Evolutionary conservation across 148 eudicot genomes (phyloP).

Genomic region (Heliamphora exappendiculata): DNA sequence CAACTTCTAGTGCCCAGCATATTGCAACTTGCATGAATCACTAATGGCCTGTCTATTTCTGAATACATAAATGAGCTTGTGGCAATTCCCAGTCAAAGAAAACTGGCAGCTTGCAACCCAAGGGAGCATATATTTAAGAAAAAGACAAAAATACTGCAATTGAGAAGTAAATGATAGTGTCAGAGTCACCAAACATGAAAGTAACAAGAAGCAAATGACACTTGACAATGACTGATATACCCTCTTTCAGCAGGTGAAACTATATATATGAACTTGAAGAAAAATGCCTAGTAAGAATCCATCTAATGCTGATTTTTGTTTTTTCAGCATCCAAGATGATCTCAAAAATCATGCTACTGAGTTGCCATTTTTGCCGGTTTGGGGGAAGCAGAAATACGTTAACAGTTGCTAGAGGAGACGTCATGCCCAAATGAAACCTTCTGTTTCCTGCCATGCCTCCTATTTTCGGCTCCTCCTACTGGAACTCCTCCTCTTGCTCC

Average conservation of each 20-base stretch:
- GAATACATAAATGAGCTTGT: too few species aligned
- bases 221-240: background rate
- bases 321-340: background rate
- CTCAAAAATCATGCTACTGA: background rate
- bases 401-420: background rate
- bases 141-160: too few species aligned
- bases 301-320: background rate
- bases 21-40: too few species aligned
- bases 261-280: background rate
- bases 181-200: background rate
- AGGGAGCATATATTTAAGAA: too few species aligned
- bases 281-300: background rate
- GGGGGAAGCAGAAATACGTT: constrained; percentile 8
- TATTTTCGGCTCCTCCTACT: background rate
- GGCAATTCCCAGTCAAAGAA: too few species aligned
- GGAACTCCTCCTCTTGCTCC: constrained; percentile 15
- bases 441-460: constrained; percentile 19
- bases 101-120: too few species aligned
- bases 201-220: background rate
- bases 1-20: too few species aligned
- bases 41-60: too few species aligned
- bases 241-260: background rate
- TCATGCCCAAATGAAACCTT: background rate
- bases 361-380: background rate
- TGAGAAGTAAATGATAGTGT: too few species aligned